Evolutionary conservation across 2,329 filamentous ascomycete genomes (phyloP), one percentile per base, ranked within the genome.

Genomic region (Huntiella savannae): DNA sequence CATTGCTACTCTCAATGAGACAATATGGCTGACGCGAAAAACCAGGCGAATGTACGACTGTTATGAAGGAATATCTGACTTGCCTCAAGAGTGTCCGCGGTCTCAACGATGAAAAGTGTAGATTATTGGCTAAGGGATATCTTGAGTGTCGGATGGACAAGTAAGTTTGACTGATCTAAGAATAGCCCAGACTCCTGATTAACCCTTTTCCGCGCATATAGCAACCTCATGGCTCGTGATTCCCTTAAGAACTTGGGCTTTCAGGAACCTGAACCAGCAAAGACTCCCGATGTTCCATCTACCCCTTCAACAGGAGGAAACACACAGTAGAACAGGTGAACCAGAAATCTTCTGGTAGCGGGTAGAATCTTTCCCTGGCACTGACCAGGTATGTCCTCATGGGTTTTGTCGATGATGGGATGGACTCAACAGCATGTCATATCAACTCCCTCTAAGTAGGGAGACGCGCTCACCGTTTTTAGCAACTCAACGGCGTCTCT

Each of bases 241-340:
- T 83, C 93, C 50, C 91, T 96, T 62, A 85, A 82, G 62, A 98
- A 98, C 58, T 67, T 98, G 36, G 91, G 91, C 0, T 91, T 93
- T 55, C 54, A 39, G 45, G 47, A 50, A 45, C 43, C 43, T 28
- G 22, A 28, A 28, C 22, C 22, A 28, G 22, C 22, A 28, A 28
- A 28, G 22, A 28, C 22, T 10, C 22, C 22, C 22, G 7, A 28
- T 28, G 22, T 28, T 28, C 22, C 22, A 28, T 28, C 22, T 28
- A 28, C 22, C 22, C 22, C 22, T 28, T 28, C 22, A 28, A 28
- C 8, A 28, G 22, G 22, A 28, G 22, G 22, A 28, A 28, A 28
- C 22, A 28, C 22, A 28, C 22, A 28, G 22, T 28, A 28, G 22
- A 28, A 28, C 22, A 28, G 22, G 22, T 28, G 22, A 28, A 28